A percentile compares a stretch with the other conserved stretches of the same genome.
Evolutionary conservation across 495 filamentous ascomycete species (phyloP).

Genomic region (Hyphodiscus hymeniophilus): DNA sequence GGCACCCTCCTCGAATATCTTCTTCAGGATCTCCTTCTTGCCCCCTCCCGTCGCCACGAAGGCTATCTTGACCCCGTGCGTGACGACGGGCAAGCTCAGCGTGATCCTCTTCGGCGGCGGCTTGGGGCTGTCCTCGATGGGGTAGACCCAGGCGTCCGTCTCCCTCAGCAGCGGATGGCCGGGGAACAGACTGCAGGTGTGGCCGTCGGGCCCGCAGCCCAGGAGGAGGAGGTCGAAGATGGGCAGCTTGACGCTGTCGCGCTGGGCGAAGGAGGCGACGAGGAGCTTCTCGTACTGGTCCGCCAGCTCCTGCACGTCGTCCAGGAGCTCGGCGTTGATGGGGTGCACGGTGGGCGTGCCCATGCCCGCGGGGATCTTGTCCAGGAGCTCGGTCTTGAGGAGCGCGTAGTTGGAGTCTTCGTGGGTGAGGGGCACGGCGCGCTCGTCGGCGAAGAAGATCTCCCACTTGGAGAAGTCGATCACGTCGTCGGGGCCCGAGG

Average conservation of each 20-base stretch:
- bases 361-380: constrained; percentile 66
- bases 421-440: constrained; percentile 84
- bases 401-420: constrained; percentile 89
- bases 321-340: constrained; percentile 63
- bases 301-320: constrained; percentile 84
- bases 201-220: constrained; percentile 90
- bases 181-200: constrained; percentile 95
- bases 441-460: constrained; percentile 97
- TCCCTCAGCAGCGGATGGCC: constrained; percentile 81
- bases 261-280: constrained; percentile 70
- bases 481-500: constrained; percentile 51
- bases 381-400: constrained; percentile 76
- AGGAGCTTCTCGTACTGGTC: constrained; percentile 90
- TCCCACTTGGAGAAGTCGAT: constrained; percentile 85
- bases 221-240: constrained; percentile 91
- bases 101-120: constrained; percentile 87
- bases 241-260: constrained; percentile 82
- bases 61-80: constrained; percentile 71
- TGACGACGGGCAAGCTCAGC: constrained; percentile 81
- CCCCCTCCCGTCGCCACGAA: constrained; percentile 85
- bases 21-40: constrained; percentile 86
- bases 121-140: constrained; percentile 90
- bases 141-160: constrained; percentile 82
- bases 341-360: constrained; percentile 64
- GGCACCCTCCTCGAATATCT: constrained; percentile 78